A percentile compares a stretch with the other conserved stretches of the same genome.
Evolutionary conservation across 129 eudicot genomes (phyloP).

Genomic region (Helichrysum umbraculigerum): DNA sequence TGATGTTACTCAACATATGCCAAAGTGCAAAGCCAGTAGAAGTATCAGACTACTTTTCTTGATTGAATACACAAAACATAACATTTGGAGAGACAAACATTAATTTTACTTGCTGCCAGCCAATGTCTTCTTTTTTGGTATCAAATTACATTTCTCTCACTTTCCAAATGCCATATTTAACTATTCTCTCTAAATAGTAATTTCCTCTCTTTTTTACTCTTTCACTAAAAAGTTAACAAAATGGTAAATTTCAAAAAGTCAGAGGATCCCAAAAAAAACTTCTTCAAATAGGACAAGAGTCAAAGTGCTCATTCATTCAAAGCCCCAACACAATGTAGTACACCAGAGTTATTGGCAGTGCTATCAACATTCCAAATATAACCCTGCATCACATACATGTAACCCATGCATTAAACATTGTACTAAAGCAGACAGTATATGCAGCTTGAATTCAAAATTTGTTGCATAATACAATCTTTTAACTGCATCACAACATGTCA

Average conservation of each 20-base stretch:
- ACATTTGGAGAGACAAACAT: not conserved
- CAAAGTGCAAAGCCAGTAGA: constrained; percentile 31
- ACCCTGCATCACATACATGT: constrained; percentile 58
- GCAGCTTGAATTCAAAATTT: not conserved
- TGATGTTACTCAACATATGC: constrained; percentile 18
- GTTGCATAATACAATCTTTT: not conserved
- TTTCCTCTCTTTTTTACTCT: constrained; percentile 6
- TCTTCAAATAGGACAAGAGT: constrained; percentile 27
- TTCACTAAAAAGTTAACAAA: constrained; percentile 34
- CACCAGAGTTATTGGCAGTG: constrained; percentile 79
- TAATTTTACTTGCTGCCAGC: constrained; percentile 24
- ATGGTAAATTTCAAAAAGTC: constrained; percentile 40
- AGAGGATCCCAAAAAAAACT: constrained; percentile 32
- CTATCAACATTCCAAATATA: constrained; percentile 88
- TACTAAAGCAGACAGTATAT: not conserved
- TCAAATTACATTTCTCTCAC: constrained; percentile 20
- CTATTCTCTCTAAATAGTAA: constrained; percentile 5
- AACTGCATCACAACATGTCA: not conserved
- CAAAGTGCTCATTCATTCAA: constrained; percentile 24
- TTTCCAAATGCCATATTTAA: constrained; percentile 6
- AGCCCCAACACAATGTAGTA: constrained; percentile 88
- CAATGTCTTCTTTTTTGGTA: constrained; percentile 21
- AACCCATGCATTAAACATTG: constrained; percentile 26
- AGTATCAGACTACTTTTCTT: constrained; percentile 23
- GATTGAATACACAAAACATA: constrained; percentile 14